A percentile compares a stretch with the other conserved stretches of the same genome.
phyloP scores from a whole-genome alignment of 768 basidiomycete genomes.

The Lentinula boryana region DNA sequence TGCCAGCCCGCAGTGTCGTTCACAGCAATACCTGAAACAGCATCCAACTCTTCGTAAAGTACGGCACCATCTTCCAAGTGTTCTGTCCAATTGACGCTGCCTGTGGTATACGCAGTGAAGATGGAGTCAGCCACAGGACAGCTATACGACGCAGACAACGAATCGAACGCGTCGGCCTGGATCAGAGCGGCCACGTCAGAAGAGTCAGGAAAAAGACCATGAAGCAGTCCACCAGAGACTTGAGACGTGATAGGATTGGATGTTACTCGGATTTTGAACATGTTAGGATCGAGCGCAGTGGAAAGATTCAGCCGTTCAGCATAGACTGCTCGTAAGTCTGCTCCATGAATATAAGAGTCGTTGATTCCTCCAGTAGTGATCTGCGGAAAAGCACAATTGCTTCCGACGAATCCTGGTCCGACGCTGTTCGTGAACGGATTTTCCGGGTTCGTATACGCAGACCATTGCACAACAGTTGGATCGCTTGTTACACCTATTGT shows the following conservation, averaged over 20 bases:
- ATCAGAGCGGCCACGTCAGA: conserved; percentile 26
- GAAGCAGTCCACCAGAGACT: conserved; percentile 39
- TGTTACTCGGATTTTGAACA: conserved; percentile 38
- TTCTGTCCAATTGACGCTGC: conserved; percentile 32
- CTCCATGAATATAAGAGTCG: conserved; percentile 39
- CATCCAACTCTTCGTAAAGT: conserved; percentile 37
- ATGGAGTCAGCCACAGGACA: conserved; percentile 32
- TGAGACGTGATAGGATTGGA: conserved; percentile 50
- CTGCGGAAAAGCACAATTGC: conserved; percentile 46
- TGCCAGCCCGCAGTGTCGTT: conserved; percentile 43
- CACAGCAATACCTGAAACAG: conserved; percentile 32
- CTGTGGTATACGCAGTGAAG: conserved; percentile 29
- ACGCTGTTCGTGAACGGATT: conserved; percentile 39
- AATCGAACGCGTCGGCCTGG: conserved; percentile 35
- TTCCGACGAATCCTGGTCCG: conserved; percentile 37
- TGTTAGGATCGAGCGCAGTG: conserved; percentile 22
- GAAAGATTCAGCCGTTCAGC: conserved; percentile 32
- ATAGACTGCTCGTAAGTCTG: conserved; percentile 40
- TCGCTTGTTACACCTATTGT: neutral
- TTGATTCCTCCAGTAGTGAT: conserved; percentile 38
- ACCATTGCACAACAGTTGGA: conserved; percentile 28
- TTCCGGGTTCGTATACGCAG: conserved; percentile 25
- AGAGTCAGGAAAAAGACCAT: conserved; percentile 38
- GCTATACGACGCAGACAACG: conserved; percentile 40
- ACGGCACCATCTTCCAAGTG: conserved; percentile 31